A percentile compares a stretch with the other conserved stretches of the same genome.
Evolutionary conservation across 345 rosid genomes (phyloP).

Genomic region (Pseudoturritis turrita): DNA sequence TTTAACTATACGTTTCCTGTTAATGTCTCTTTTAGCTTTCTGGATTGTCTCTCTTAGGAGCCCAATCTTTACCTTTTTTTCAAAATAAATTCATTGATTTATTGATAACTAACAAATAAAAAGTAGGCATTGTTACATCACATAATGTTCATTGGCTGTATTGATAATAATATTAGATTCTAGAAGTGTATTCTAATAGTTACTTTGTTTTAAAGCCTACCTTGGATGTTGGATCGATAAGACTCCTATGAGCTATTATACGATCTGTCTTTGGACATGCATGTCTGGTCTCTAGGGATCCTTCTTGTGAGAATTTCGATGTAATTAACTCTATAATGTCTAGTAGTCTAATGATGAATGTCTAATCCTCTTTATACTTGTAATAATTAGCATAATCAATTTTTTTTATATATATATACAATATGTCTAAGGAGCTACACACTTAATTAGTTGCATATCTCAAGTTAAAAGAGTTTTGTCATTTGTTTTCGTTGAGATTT

Average conservation of each 20-base stretch:
- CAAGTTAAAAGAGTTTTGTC: not conserved
- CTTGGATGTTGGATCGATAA: conserved; percentile 31
- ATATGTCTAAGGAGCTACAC: not conserved
- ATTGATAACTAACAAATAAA: not conserved
- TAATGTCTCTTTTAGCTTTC: conserved; percentile 32
- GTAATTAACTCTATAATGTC: conserved; percentile 21
- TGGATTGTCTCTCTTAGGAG: conserved; percentile 30
- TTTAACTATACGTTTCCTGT: conserved; percentile 32
- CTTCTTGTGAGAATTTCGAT: conserved; percentile 18
- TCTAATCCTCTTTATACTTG: conserved; percentile 13
- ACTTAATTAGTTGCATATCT: not conserved
- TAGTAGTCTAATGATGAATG: conserved; percentile 28
- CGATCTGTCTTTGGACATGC: conserved; percentile 39
- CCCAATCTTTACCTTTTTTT: conserved; percentile 5
- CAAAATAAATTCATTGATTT: conserved; percentile 4
- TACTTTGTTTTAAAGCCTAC: conserved; percentile 25
- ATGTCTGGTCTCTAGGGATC: conserved; percentile 37
- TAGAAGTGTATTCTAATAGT: not conserved
- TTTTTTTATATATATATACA: not conserved
- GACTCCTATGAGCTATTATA: conserved; percentile 23
- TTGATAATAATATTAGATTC: conserved; percentile 7
- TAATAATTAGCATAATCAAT: not conserved
- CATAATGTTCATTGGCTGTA: conserved; percentile 23
- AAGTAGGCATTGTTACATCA: conserved; percentile 26
- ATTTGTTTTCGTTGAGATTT: not conserved